Percentiles rank a stretch among this genome's conserved stretches.
Conservation (phyloP, 805 yeast species). For the Metschnikowia aberdeeniae region DNA sequence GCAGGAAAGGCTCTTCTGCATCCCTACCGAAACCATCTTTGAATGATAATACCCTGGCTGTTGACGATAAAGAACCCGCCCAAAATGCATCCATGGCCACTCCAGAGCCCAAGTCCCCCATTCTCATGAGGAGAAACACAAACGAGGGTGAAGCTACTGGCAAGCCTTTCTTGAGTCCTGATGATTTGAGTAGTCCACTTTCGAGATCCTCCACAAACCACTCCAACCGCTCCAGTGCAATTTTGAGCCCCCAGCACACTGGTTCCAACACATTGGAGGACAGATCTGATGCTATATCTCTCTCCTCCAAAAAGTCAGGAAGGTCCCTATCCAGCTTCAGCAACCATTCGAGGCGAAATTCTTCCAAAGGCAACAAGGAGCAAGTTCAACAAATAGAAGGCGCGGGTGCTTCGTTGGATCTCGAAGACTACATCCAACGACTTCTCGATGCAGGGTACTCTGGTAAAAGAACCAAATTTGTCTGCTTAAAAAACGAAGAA, state of each 20-base stretch:
- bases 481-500: slow-evolving; percentile 80
- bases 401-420: slow-evolving; percentile 33
- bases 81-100: slow-evolving; percentile 45
- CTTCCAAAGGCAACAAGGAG: slow-evolving; percentile 11
- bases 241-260: slow-evolving; percentile 17
- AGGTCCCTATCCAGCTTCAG: slow-evolving; percentile 16
- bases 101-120: slow-evolving; percentile 70
- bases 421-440: slow-evolving; percentile 88
- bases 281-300: slow-evolving; percentile 16
- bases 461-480: slow-evolving; percentile 85
- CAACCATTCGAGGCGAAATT: slow-evolving; percentile 14
- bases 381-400: slow-evolving; percentile 3
- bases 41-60: slow-evolving; percentile 9
- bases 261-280: slow-evolving; percentile 16
- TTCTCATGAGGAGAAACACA: slow-evolving; percentile 52
- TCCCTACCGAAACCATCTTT: slow-evolving; percentile 16
- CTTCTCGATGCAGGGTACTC: slow-evolving; percentile 93
- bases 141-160: slow-evolving; percentile 27
- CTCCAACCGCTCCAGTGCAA: slow-evolving; percentile 12
- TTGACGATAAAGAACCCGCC: slow-evolving; percentile 17
- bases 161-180: slow-evolving; percentile 10
- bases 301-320: slow-evolving; percentile 15
- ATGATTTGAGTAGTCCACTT: slow-evolving; percentile 19
- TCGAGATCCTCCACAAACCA: slow-evolving; percentile 20
- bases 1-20: slow-evolving; percentile 28